Evolutionary conservation across 106 monocot genomes (phyloP), one percentile per base, ranked within the genome.

Genomic region (Hemerocallis citrina): DNA sequence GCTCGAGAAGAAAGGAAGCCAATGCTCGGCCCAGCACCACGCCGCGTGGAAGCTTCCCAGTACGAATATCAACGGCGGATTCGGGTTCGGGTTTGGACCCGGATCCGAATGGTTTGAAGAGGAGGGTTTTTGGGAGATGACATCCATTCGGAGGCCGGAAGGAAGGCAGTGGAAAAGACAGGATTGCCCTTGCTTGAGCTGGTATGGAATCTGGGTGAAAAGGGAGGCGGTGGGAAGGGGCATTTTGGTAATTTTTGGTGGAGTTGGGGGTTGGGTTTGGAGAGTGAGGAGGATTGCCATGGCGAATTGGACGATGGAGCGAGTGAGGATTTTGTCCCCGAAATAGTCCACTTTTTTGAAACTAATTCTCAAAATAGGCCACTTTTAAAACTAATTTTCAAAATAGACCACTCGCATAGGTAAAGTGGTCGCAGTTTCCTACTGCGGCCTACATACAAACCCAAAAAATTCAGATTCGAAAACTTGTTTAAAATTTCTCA

Each of bases 11-110:
- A 84, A 93, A 12, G 88, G 81, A 1, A 88, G 58, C 84, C 81
- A 93, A 50, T 81, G 79, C 70, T 93, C 92, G 0, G 88, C 92
- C 92, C 92, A 93, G 84, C 92, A 88, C 88, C 92, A 93, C 23
- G 92, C 92, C 31, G 88, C 84, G 52, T 93, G 92, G 71, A 93
- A 93, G 71, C 92, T 93, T 13, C 92, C 88, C 47, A 85, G 92
- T 14, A 92, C 74, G 52, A 92, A 84, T 15, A 88, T 88, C 61
- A 88, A 69, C 2, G 87, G 76, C 15, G 21, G 15, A 5, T 22
- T 19, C 40, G 29, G 34, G 36, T 58, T 7, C n/a, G 58, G 58
- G 13, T 54, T 39, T 7, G n/a, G 16, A 15, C 21, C 20, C 14
- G 42, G 39, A 44, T 5, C 22, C 62, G 34, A 1, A 7, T 41